Conservation (phyloP, 371 early-diverging fungal genomes). For the Coemansia sp. region DNA sequence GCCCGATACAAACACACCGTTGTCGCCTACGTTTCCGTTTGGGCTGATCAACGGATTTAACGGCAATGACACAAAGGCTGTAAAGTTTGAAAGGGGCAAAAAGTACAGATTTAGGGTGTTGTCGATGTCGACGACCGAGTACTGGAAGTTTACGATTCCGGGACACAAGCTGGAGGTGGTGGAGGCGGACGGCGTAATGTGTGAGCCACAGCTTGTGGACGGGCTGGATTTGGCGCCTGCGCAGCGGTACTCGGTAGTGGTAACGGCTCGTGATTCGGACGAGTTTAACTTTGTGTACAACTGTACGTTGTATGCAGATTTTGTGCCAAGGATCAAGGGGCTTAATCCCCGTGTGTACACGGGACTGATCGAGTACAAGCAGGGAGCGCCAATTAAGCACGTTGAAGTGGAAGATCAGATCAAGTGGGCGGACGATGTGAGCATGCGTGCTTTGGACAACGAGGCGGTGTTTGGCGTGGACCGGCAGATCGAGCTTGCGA, state of each 20-base stretch:
- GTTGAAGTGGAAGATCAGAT: constrained; percentile 35
- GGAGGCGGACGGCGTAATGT: constrained; percentile 73
- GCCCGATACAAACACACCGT: not conserved
- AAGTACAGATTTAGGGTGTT: constrained; percentile 81
- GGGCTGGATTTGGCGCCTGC: constrained; percentile 63
- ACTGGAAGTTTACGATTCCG: constrained; percentile 73
- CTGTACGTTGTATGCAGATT: constrained; percentile 20
- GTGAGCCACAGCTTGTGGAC: constrained; percentile 57
- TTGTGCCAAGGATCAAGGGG: constrained; percentile 3
- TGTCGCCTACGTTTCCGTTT: not conserved
- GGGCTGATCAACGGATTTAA: constrained; percentile 31
- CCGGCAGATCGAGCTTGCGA: constrained; percentile 8
- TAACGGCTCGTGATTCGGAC: constrained; percentile 57
- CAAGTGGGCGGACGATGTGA: constrained; percentile 17
- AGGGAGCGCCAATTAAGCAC: not conserved
- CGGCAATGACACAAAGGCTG: constrained; percentile 25
- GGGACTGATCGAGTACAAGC: constrained; percentile 11
- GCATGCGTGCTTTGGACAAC: not conserved
- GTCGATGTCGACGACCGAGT: constrained; percentile 69
- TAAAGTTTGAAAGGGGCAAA: constrained; percentile 64
- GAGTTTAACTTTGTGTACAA: constrained; percentile 39
- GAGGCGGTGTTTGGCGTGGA: constrained; percentile 13
- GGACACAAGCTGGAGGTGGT: constrained; percentile 75
- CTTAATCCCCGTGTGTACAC: constrained; percentile 14
- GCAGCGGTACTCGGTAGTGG: constrained; percentile 68